A percentile compares a stretch with the other conserved stretches of the same genome.
These are phyloP conservation scores for Quercus phellos DNA, from an alignment of 331 rosid species.

Conservation along the genomic window DNA sequence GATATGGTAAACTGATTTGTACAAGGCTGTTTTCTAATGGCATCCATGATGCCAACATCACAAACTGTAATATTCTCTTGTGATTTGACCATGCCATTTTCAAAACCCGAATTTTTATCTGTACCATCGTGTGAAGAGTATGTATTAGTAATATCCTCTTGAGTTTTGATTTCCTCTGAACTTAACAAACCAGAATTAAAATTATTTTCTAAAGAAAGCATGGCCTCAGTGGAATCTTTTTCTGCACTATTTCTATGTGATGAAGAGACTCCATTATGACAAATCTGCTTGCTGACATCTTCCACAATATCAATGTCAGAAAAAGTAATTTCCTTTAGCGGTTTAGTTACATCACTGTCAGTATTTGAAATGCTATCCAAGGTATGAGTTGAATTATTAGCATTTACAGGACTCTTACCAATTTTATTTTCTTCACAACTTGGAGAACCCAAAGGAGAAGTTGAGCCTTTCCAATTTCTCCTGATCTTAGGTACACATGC, in stretches of 20 bases:
- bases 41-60: constrained; percentile 30
- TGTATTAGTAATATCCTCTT: constrained; percentile 24
- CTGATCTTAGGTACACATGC: constrained; percentile 28
- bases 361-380: constrained; percentile 20
- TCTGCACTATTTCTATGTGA: constrained; percentile 27
- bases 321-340: constrained; percentile 25
- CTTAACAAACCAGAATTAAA: constrained; percentile 22
- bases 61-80: constrained; percentile 27
- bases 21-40: constrained; percentile 20
- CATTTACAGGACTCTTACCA: constrained; percentile 31
- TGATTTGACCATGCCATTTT: constrained; percentile 22
- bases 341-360: constrained; percentile 27
- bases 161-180: constrained; percentile 27
- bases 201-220: constrained; percentile 26
- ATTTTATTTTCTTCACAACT: constrained; percentile 28
- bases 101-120: constrained; percentile 22
- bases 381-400: constrained; percentile 29
- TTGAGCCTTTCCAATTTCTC: constrained; percentile 30
- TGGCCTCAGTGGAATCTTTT: constrained; percentile 31
- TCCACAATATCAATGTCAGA: constrained; percentile 33
- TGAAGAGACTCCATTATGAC: constrained; percentile 30
- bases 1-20: constrained; percentile 22
- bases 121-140: constrained; percentile 18
- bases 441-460: constrained; percentile 25
- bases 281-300: constrained; percentile 30